Evolutionary conservation across 371 early-diverging fungal species (phyloP).

Genomic region (Rozella allomycis): DNA sequence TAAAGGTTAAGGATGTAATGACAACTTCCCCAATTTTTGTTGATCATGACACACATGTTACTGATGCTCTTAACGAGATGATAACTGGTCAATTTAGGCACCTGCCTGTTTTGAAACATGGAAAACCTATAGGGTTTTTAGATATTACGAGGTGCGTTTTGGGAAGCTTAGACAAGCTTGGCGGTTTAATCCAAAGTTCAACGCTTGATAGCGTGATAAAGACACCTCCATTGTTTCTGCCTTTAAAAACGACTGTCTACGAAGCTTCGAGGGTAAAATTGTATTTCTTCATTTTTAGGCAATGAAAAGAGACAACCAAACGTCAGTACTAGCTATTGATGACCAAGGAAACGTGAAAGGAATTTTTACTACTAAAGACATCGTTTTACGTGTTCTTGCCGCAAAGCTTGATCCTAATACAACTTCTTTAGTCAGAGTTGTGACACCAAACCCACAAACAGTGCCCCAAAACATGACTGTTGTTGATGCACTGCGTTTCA

Average conservation of each 20-base stretch:
- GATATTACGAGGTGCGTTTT: constrained; percentile 46
- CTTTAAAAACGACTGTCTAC: constrained; percentile 52
- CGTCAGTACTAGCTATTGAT: constrained; percentile 73
- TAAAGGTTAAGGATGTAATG: constrained; percentile 66
- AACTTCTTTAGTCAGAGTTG: constrained; percentile 84
- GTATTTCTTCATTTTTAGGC: too few species aligned
- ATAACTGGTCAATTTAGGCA: constrained; percentile 79
- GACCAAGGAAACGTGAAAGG: constrained; percentile 25
- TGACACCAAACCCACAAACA: constrained; percentile 96
- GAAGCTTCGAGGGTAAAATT: constrained; percentile 66
- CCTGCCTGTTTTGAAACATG: constrained; percentile 56
- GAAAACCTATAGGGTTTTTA: constrained; percentile 65
- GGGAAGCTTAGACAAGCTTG: constrained; percentile 5
- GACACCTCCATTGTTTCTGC: too few species aligned
- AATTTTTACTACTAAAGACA: constrained; percentile 36
- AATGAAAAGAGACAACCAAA: constrained; percentile 69
- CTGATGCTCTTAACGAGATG: constrained; percentile 84
- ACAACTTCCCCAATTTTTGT: constrained; percentile 59
- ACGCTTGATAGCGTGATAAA: too few species aligned
- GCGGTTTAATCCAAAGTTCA: too few species aligned
- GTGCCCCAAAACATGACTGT: constrained; percentile 56
- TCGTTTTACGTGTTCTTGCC: constrained; percentile 85
- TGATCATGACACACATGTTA: constrained; percentile 59
- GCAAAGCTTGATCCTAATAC: constrained; percentile 58
- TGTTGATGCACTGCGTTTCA: constrained; percentile 77